Base-by-base conservation (phyloP, 2,329 filamentous ascomycete species). In the Epicoccum nigrum region DNA sequence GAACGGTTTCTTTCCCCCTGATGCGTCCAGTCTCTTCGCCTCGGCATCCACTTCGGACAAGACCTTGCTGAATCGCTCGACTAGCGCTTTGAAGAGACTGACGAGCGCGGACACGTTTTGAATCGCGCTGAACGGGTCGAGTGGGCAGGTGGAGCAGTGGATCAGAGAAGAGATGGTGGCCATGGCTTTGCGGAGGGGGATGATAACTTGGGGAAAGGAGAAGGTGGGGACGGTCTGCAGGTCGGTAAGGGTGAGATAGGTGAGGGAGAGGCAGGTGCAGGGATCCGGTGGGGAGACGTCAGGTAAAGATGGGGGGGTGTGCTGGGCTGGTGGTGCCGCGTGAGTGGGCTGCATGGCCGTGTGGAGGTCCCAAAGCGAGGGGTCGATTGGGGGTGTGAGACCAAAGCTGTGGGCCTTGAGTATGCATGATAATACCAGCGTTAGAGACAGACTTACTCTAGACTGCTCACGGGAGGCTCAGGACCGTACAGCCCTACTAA, bases 221-320 rank as follows among this genome's bases (percentile, higher is more conserved):
- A 75, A 70, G 33, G 56, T 54, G 19, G 59, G 54, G 41, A 78
- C 64, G 9, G 71, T 59, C 54, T 77, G 73, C 15, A 81, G 68
- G 33, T 70, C 72, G 15, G 68, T 71, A 17, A 79, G 64, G 2
- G 73, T 74, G 2, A 80, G 67, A 58, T 78, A 80, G 47, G 77
- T 74, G n/a, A 70, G 70, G 7, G 74, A 74, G 27, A 80, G 73
- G 54, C 78, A 81, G 41, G 72, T 70, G 60, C 78, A 80, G 12
- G 64, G 63, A 16, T 21, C 56, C 32, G 50, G 34, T 25, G 23
- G 23, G 9, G 23, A 25, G 23, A n/a, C n/a, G n/a, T n/a, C n/a
- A n/a, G 23, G 23, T 9, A 9, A 6, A 3, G 11, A 62, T 51
- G 46, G 51, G 17, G 15, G 48, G 50, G 33, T 39, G 15, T 7